These are phyloP conservation scores for Hondaea fermentalgiana DNA, from an alignment of 108 stramenopile species.

Conservation along the genomic window DNA sequence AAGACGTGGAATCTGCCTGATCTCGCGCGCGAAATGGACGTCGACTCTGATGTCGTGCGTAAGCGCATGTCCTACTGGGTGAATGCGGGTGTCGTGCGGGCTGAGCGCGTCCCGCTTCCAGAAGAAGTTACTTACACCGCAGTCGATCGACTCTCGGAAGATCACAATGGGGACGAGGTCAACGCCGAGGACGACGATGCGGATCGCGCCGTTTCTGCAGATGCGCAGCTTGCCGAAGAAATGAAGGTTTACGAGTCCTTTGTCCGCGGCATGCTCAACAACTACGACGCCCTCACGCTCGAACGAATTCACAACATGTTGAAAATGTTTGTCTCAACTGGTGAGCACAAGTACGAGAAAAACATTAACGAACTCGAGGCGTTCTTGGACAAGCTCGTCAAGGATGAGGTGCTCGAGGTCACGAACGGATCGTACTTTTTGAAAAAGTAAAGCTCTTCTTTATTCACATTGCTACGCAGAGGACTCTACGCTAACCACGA, in stretches of 20 bases:
- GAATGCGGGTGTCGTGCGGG: slow-evolving; percentile 62
- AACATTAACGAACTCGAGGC: neutral
- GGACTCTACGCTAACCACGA: neutral
- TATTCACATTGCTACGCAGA: too few species aligned
- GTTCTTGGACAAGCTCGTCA: slow-evolving; percentile 20
- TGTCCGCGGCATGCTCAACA: slow-evolving; percentile 76
- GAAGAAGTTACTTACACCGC: neutral
- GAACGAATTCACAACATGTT: slow-evolving; percentile 75
- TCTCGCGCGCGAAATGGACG: slow-evolving; percentile 58
- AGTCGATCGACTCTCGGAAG: slow-evolving; percentile 24
- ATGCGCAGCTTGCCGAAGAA: slow-evolving; percentile 69
- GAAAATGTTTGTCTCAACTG: slow-evolving; percentile 62
- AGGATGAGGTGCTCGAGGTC: slow-evolving; percentile 7
- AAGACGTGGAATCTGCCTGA: slow-evolving; percentile 58
- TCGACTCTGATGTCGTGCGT: slow-evolving; percentile 57
- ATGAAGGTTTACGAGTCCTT: slow-evolving; percentile 68
- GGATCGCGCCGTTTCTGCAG: neutral
- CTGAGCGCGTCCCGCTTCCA: neutral
- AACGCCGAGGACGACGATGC: neutral
- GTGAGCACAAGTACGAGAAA: neutral
- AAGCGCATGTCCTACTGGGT: slow-evolving; percentile 75
- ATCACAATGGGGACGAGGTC: slow-evolving; percentile 35
- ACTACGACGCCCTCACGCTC: slow-evolving; percentile 64
- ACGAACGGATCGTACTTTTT: neutral
- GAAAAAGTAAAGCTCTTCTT: neutral